These are phyloP conservation scores for Centrapalus pauciflorus DNA, from an alignment of 129 eudicot species.

Conservation along the genomic window DNA sequence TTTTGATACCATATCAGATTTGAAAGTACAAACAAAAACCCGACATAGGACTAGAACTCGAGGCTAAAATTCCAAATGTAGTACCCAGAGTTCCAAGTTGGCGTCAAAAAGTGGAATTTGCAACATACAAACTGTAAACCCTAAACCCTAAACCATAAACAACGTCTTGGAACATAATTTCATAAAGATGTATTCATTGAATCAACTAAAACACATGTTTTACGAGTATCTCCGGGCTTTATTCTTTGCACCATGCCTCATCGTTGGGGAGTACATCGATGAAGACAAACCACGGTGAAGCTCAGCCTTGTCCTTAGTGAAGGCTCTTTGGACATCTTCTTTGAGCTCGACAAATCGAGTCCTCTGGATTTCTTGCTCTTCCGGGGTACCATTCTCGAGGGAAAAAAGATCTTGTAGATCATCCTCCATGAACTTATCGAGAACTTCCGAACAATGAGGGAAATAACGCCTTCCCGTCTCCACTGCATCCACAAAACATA, in stretches of 20 bases:
- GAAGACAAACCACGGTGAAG: constrained; percentile 37
- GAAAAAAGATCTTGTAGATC: constrained; percentile 39
- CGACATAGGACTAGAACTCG: background rate
- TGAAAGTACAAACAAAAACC: background rate
- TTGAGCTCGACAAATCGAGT: constrained; percentile 60
- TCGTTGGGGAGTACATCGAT: constrained; percentile 39
- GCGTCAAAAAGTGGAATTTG: background rate
- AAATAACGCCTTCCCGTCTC: constrained; percentile 75
- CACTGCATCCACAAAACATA: constrained; percentile 39
- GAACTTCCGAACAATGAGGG: constrained; percentile 70
- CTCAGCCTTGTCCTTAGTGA: constrained; percentile 60
- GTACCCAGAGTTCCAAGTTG: background rate
- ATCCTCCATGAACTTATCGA: constrained; percentile 71
- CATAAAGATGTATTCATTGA: background rate
- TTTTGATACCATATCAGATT: background rate
- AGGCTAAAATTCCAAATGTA: background rate
- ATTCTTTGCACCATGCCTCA: constrained; percentile 21
- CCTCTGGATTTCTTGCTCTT: constrained; percentile 53
- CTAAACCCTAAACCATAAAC: background rate
- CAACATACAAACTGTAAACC: background rate
- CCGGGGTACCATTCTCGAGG: constrained; percentile 49
- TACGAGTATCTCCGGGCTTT: constrained; percentile 26
- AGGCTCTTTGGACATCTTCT: constrained; percentile 70
- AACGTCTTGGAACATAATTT: background rate
- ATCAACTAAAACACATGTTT: background rate